Evolutionary conservation across 495 filamentous ascomycete species (phyloP).

Genomic region (Penicillium simplicissimum): DNA sequence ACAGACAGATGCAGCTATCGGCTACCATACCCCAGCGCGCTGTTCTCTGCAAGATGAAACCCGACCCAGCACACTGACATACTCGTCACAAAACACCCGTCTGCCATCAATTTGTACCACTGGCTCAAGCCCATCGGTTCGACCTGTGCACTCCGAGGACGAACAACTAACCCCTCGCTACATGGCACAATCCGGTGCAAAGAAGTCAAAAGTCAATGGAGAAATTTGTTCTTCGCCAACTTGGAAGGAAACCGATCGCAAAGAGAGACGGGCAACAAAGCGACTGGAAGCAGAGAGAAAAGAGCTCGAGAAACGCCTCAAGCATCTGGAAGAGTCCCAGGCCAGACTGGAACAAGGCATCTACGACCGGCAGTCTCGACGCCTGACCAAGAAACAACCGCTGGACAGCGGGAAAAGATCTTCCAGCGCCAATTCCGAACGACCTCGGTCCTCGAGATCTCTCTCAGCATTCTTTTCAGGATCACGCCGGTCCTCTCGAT

Average conservation of each 20-base stretch:
- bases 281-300: slow-evolving; percentile 42
- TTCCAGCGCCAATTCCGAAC: slow-evolving; percentile 35
- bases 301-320: slow-evolving; percentile 39
- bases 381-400: slow-evolving; percentile 44
- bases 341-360: slow-evolving; percentile 18
- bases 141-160: slow-evolving; percentile 6
- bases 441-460: slow-evolving; percentile 29
- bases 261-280: slow-evolving; percentile 40
- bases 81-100: slow-evolving; percentile 21
- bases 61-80: slow-evolving; percentile 18
- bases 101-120: slow-evolving; percentile 23
- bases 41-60: slow-evolving; percentile 19
- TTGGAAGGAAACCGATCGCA: slow-evolving; percentile 24
- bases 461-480: slow-evolving; percentile 38
- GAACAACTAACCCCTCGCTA: slow-evolving; percentile 11
- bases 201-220: not conserved
- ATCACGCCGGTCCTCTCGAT: slow-evolving; percentile 35
- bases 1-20: slow-evolving; percentile 13
- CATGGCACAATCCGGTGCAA: not conserved
- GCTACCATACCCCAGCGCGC: not conserved
- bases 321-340: slow-evolving; percentile 36
- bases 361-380: slow-evolving; percentile 31
- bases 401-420: slow-evolving; percentile 33
- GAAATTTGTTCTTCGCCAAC: slow-evolving; percentile 24
- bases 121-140: slow-evolving; percentile 24